Percentiles rank a stretch among this genome's conserved stretches.
phyloP scores from a whole-genome alignment of 345 rosid genomes.

The Euphorbia pulcherrima region DNA sequence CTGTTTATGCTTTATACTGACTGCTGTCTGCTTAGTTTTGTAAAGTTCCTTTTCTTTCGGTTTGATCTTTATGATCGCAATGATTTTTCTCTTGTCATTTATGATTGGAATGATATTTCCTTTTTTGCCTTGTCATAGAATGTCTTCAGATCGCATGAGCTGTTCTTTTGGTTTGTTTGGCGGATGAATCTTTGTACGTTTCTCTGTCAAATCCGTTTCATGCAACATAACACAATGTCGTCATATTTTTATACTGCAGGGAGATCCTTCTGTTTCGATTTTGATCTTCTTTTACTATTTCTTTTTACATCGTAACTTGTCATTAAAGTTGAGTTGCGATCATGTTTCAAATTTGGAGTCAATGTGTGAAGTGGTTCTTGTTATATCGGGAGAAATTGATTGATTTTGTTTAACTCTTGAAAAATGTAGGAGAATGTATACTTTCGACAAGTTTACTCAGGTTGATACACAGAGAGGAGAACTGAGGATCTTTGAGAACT shows the following conservation, averaged over 20 bases:
- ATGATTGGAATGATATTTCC: no score
- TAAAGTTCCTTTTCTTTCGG: no score
- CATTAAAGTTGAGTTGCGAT: constrained; percentile 14
- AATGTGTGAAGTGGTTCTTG: constrained; percentile 14
- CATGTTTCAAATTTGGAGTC: constrained; percentile 14
- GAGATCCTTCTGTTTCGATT: constrained; percentile 17
- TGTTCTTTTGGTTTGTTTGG: no score
- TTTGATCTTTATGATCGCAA: no score
- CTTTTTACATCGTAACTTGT: not conserved
- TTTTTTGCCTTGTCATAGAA: no score
- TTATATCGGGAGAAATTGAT: not conserved
- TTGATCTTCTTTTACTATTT: constrained; percentile 17
- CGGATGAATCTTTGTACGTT: no score
- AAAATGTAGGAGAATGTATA: not conserved
- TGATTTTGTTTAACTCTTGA: constrained; percentile 15
- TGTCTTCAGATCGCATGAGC: no score
- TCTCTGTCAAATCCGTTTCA: no score
- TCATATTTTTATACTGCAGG: constrained; percentile 21
- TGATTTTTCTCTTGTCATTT: no score
- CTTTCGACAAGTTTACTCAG: constrained; percentile 46
- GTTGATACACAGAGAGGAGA: constrained; percentile 56
- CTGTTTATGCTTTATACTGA: no score
- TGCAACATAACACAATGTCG: no score
- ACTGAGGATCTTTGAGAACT: constrained; percentile 67
- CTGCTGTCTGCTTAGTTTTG: no score